phyloP scores from a whole-genome alignment of 352 stramenopile genomes.

The Lagenidium giganteum region DNA sequence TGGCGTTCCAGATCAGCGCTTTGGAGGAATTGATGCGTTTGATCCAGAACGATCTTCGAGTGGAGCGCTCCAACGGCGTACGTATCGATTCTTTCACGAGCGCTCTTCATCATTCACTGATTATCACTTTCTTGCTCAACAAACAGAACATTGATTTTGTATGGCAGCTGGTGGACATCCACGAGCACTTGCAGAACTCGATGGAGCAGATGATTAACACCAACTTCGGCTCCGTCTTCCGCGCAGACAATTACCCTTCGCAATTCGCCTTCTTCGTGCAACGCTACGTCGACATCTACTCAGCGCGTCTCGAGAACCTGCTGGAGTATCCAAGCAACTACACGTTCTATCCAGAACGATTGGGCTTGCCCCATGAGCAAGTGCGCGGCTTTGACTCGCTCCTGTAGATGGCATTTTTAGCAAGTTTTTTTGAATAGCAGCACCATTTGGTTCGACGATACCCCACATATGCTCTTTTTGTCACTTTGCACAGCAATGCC shows the following conservation, averaged over 20 bases:
- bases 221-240: slow-evolving; percentile 80
- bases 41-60: slow-evolving; percentile 35
- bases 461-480: slow-evolving; percentile 9
- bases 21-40: slow-evolving; percentile 45
- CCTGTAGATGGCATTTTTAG: slow-evolving; percentile 10
- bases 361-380: slow-evolving; percentile 41
- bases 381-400: no score
- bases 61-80: slow-evolving; percentile 27
- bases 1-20: slow-evolving; percentile 44
- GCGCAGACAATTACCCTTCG: slow-evolving; percentile 62
- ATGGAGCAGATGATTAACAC: slow-evolving; percentile 70
- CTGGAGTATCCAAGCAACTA: slow-evolving; percentile 65
- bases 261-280: slow-evolving; percentile 76
- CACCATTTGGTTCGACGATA: no score
- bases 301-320: slow-evolving; percentile 60
- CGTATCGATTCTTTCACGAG: slow-evolving; percentile 7
- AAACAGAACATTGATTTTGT: slow-evolving; percentile 44
- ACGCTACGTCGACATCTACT: slow-evolving; percentile 81
- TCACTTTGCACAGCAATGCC: neutral
- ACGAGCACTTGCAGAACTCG: slow-evolving; percentile 34
- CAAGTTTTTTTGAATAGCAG: no score
- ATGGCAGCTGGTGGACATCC: slow-evolving; percentile 33
- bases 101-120: slow-evolving; percentile 23
- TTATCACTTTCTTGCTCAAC: slow-evolving; percentile 47
- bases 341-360: slow-evolving; percentile 66